Evolutionary conservation across 23 red algal genomes (phyloP).

Genomic region (Pyropia haitanensis): DNA sequence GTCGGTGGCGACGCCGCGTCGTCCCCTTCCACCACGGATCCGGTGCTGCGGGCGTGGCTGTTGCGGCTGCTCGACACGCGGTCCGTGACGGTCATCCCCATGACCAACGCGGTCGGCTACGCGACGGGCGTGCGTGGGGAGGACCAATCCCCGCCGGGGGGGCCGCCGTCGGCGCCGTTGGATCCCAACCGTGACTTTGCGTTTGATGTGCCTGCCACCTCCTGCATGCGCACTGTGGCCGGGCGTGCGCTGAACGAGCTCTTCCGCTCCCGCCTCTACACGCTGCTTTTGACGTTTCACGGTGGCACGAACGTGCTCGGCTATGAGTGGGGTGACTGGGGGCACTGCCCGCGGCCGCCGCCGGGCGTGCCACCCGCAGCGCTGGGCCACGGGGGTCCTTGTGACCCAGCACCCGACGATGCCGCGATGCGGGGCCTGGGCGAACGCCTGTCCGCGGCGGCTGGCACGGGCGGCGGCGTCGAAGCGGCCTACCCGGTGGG

Average conservation of each 20-base stretch:
- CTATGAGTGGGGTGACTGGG: constrained; percentile 95
- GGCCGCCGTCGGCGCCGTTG: constrained; percentile 1
- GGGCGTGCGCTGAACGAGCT: constrained; percentile 76
- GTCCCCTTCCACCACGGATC: not conserved
- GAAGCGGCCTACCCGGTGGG: constrained; percentile 51
- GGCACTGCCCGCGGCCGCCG: constrained; percentile 37
- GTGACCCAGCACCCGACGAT: constrained; percentile 65
- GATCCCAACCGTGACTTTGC: constrained; percentile 98
- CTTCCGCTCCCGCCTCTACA: constrained; percentile 63
- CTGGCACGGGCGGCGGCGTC: constrained; percentile 47
- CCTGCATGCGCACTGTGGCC: constrained; percentile 83
- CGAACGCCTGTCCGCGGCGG: constrained; percentile 19
- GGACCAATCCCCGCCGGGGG: constrained; percentile 9
- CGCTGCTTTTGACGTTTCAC: constrained; percentile 81
- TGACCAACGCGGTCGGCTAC: constrained; percentile 74
- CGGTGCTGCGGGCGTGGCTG: constrained; percentile 20
- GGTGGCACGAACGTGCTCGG: constrained; percentile 92
- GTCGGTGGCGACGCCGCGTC: not conserved
- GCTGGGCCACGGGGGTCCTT: constrained; percentile 4
- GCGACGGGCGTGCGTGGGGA: constrained; percentile 13
- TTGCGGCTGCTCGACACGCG: constrained; percentile 45
- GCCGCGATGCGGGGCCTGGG: constrained; percentile 57
- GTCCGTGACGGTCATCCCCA: constrained; percentile 28
- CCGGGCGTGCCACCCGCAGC: not conserved
- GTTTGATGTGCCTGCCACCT: constrained; percentile 54